A percentile compares a stretch with the other conserved stretches of the same genome.
phyloP scores from a whole-genome alignment of 2,329 filamentous ascomycete species.

The Beauveria varroae region DNA sequence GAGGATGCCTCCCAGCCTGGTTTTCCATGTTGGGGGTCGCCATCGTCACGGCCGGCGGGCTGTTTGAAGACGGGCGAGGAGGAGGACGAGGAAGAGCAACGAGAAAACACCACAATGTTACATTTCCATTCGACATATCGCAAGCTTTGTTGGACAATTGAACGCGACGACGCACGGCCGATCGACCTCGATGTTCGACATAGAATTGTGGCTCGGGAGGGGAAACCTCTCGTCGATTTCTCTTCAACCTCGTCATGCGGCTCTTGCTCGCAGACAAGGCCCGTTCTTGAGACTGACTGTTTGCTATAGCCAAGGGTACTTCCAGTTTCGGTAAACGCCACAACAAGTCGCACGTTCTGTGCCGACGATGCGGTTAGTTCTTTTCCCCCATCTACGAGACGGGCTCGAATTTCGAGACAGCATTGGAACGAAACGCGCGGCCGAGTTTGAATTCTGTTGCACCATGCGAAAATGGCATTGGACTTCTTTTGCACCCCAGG shows the following conservation, averaged over 20 bases:
- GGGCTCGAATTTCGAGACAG: neutral
- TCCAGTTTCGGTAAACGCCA: conserved; percentile 61
- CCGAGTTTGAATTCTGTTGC: neutral
- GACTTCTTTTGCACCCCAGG: too few species aligned
- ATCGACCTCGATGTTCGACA: neutral
- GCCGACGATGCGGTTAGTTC: conserved; percentile 92
- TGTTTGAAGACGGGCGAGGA: neutral
- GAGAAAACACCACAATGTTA: neutral
- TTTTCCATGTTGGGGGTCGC: neutral
- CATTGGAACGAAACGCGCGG: neutral
- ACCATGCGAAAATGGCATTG: too few species aligned
- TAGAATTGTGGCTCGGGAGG: neutral
- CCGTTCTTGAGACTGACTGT: conserved; percentile 12
- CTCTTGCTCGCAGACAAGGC: neutral
- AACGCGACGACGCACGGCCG: neutral
- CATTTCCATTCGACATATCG: neutral
- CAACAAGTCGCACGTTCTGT: conserved; percentile 98
- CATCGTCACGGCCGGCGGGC: neutral
- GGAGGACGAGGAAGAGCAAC: neutral
- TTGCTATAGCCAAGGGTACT: conserved; percentile 46
- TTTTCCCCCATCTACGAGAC: neutral
- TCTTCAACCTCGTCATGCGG: neutral
- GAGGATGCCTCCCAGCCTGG: neutral
- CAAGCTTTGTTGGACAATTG: too few species aligned
- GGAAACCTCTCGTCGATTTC: conserved; percentile 1